phyloP scores from a whole-genome alignment of 768 basidiomycete species.

The Trametes sanguinea region DNA sequence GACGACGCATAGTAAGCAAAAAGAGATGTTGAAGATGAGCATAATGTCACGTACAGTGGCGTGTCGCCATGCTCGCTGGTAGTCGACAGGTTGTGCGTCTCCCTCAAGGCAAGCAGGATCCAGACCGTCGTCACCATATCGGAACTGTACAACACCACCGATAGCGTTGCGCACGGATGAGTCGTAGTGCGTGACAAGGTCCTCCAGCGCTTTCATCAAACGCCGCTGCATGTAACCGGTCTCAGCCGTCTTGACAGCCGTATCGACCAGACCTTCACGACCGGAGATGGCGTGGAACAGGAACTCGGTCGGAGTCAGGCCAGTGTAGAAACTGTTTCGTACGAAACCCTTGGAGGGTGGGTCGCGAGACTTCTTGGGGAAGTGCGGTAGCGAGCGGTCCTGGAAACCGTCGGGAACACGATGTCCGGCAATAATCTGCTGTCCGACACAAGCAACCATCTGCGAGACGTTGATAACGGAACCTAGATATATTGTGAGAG shows the following conservation, averaged over 20 bases:
- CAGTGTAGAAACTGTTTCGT: constrained; percentile 93
- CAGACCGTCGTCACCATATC: constrained; percentile 94
- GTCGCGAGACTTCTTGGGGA: constrained; percentile 94
- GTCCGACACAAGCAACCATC: constrained; percentile 99
- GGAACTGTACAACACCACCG: constrained; percentile 96
- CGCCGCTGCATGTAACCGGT: constrained; percentile 99
- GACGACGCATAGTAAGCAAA: neutral
- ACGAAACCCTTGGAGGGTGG: constrained; percentile 99
- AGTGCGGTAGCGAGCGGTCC: constrained; percentile 98
- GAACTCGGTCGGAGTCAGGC: constrained; percentile 92
- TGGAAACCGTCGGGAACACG: constrained; percentile 99
- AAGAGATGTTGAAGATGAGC: neutral
- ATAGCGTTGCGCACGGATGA: constrained; percentile 91
- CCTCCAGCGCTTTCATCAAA: constrained; percentile 98
- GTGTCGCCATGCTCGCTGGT: constrained; percentile 84
- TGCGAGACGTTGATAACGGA: constrained; percentile 99
- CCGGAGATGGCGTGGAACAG: constrained; percentile 99
- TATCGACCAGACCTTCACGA: constrained; percentile 97
- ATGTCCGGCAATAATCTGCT: constrained; percentile 97
- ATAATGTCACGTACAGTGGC: constrained; percentile 56
- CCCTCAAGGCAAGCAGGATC: constrained; percentile 97
- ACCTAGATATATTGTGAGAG: constrained; percentile 48
- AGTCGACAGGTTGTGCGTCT: constrained; percentile 91
- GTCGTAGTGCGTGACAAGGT: constrained; percentile 95
- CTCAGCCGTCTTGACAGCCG: constrained; percentile 99